phyloP scores from a whole-genome alignment of 2,329 filamentous ascomycete species.

The Thelonectria discophora region DNA sequence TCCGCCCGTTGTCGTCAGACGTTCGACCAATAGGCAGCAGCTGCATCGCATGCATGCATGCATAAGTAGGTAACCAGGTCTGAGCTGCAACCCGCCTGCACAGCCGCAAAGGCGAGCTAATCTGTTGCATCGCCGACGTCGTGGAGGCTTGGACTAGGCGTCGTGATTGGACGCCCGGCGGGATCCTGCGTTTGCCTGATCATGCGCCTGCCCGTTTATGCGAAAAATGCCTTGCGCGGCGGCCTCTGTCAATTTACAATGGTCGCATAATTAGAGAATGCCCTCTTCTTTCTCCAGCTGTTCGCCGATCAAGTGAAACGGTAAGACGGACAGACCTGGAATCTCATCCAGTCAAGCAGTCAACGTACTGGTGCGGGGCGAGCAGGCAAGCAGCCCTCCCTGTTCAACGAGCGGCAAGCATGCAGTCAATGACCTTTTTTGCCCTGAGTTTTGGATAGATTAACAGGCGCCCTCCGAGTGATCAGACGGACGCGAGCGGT shows the following conservation, averaged over 20 bases:
- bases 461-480: conserved; percentile 1
- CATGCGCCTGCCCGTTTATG: neutral
- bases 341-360: neutral
- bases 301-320: conserved; percentile 24
- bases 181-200: conserved; percentile 1
- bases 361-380: conserved; percentile 3
- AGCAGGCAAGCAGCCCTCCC: too few species aligned
- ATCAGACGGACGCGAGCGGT: neutral
- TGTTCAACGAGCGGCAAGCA: too few species aligned
- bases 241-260: too few species aligned
- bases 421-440: neutral
- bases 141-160: too few species aligned
- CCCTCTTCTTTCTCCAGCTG: conserved; percentile 10
- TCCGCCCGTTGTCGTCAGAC: conserved; percentile 4
- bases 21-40: too few species aligned
- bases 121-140: conserved; percentile 1
- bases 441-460: conserved; percentile 9
- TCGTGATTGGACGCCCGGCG: neutral
- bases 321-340: neutral
- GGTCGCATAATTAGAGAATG: neutral
- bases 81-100: neutral
- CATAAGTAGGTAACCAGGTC: too few species aligned
- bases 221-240: conserved; percentile 8
- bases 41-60: too few species aligned
- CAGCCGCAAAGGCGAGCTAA: too few species aligned